phyloP scores from a whole-genome alignment of 2,329 filamentous ascomycete species.

The Xylariaceae sp. region DNA sequence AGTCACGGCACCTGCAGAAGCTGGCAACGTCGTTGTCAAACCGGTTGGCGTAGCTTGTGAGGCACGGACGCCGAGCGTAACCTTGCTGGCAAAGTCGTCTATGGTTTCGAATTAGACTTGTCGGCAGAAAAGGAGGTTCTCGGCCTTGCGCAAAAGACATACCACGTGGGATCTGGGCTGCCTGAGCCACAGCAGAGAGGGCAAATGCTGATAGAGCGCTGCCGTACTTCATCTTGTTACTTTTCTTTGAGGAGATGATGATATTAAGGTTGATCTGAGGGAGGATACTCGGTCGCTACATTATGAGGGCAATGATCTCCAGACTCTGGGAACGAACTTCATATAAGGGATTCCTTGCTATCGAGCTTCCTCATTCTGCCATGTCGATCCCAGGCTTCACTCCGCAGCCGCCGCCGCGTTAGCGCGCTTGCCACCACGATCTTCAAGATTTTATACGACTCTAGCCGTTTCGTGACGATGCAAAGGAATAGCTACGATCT shows the following conservation, averaged over 20 bases:
- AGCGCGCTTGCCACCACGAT: not conserved
- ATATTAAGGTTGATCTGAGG: not conserved
- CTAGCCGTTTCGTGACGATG: not conserved
- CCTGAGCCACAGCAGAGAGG: conserved; percentile 7
- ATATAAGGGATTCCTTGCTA: not conserved
- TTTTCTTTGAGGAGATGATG: not conserved
- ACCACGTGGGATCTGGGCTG: not conserved
- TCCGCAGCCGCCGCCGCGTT: not conserved
- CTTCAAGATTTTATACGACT: not conserved
- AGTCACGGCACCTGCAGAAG: conserved; percentile 10
- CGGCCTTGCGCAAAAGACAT: not conserved
- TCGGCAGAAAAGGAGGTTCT: not conserved
- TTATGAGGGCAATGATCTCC: not conserved
- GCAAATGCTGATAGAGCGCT: conserved; percentile 7
- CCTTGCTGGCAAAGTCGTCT: conserved; percentile 7
- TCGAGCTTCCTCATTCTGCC: not conserved
- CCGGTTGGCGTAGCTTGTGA: conserved; percentile 7
- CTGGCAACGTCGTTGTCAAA: conserved; percentile 13
- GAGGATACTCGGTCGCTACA: not conserved
- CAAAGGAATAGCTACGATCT: not conserved
- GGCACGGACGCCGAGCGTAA: conserved; percentile 5
- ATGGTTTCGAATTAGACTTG: conserved; percentile 1
- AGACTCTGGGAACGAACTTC: not conserved
- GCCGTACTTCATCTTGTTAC: conserved; percentile 8
- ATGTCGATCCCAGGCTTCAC: not conserved